These are phyloP conservation scores for Dryadomyces quercus-mongolicae DNA, from an alignment of 2,329 filamentous ascomycete species.

Conservation along the genomic window DNA sequence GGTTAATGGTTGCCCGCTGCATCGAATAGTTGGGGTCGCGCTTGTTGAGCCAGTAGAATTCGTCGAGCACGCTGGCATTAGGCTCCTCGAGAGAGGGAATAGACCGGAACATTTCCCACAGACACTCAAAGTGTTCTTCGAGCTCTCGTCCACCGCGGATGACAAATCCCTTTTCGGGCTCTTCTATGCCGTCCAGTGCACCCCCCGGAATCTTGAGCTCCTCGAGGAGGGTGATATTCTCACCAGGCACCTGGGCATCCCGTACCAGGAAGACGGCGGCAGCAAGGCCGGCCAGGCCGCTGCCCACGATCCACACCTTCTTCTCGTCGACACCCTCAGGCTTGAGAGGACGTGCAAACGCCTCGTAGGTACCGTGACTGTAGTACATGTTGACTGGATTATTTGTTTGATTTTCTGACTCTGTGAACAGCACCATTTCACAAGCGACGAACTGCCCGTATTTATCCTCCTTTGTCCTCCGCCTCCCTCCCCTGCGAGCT, in stretches of 20 bases:
- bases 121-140: slow-evolving; percentile 19
- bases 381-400: slow-evolving; percentile 13
- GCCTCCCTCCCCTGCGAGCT: background rate
- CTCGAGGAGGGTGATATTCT: slow-evolving; percentile 23
- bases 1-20: slow-evolving; percentile 17
- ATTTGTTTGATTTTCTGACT: background rate
- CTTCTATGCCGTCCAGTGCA: slow-evolving; percentile 17
- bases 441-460: background rate
- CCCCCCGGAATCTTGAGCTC: slow-evolving; percentile 18
- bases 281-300: slow-evolving; percentile 22
- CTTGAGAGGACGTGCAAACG: slow-evolving; percentile 13
- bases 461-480: background rate
- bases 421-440: background rate
- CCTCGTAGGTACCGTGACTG: slow-evolving; percentile 16
- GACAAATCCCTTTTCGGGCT: slow-evolving; percentile 21
- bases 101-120: slow-evolving; percentile 20
- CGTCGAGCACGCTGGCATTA: slow-evolving; percentile 18
- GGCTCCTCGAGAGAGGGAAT: slow-evolving; percentile 17
- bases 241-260: slow-evolving; percentile 20
- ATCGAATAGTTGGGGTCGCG: slow-evolving; percentile 15
- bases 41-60: slow-evolving; percentile 21
- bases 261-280: slow-evolving; percentile 22
- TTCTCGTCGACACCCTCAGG: slow-evolving; percentile 13
- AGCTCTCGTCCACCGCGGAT: slow-evolving; percentile 23
- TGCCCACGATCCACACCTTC: slow-evolving; percentile 22